These are phyloP conservation scores for Aspergillus fructus DNA, from an alignment of 2,329 filamentous ascomycete species.

Conservation along the genomic window DNA sequence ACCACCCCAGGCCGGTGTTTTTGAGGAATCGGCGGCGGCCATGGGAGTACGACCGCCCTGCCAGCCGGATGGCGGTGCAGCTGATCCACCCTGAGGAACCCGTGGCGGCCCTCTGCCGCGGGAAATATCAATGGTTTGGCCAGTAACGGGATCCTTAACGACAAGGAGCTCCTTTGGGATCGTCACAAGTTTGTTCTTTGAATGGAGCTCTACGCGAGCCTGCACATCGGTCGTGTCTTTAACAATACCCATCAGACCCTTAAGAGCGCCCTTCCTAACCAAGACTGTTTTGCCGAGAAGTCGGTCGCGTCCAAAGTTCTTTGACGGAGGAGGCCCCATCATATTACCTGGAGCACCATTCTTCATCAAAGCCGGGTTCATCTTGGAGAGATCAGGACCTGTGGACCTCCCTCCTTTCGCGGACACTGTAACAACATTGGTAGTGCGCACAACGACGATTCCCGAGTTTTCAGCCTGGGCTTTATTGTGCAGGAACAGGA, in stretches of 20 bases:
- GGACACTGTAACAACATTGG: slow-evolving; percentile 85
- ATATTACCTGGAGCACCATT: slow-evolving; percentile 53
- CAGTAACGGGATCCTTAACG: slow-evolving; percentile 78
- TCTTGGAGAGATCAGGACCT: slow-evolving; percentile 76
- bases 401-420: slow-evolving; percentile 83
- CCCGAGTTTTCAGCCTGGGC: slow-evolving; percentile 82
- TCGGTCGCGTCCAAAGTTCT: slow-evolving; percentile 72
- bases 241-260: slow-evolving; percentile 90
- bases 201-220: slow-evolving; percentile 88
- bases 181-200: slow-evolving; percentile 87
- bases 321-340: slow-evolving; percentile 63
- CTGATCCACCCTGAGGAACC: slow-evolving; percentile 49
- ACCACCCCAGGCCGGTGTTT: slow-evolving; percentile 73
- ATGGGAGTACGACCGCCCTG: slow-evolving; percentile 69
- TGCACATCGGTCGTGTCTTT: slow-evolving; percentile 87
- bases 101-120: slow-evolving; percentile 45
- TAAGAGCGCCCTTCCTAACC: slow-evolving; percentile 83
- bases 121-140: slow-evolving; percentile 72
- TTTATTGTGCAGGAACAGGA: slow-evolving; percentile 84
- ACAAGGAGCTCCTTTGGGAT: slow-evolving; percentile 78
- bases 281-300: slow-evolving; percentile 89
- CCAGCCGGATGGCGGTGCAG: slow-evolving; percentile 56
- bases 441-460: slow-evolving; percentile 82
- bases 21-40: slow-evolving; percentile 58
- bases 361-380: slow-evolving; percentile 87